Conservation (phyloP, 2,329 filamentous ascomycete genomes). For the Didymella segeticola region DNA sequence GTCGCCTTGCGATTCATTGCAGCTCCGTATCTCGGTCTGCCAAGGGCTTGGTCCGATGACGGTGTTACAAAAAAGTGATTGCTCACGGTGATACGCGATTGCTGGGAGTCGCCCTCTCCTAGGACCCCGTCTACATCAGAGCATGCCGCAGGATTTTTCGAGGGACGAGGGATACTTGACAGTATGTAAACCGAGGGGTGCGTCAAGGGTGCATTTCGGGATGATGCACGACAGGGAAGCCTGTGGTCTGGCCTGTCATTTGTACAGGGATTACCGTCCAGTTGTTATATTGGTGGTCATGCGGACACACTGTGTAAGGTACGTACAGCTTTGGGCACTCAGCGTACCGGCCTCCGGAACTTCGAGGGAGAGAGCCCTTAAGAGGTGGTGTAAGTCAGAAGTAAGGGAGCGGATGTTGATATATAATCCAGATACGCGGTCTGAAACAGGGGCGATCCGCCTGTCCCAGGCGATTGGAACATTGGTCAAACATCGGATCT, state of each 20-base stretch:
- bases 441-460: not conserved
- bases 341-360: not conserved
- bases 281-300: not conserved
- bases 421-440: not conserved
- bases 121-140: not conserved
- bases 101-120: not conserved
- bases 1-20: not conserved
- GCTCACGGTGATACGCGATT: not conserved
- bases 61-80: not conserved
- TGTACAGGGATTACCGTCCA: not conserved
- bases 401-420: not conserved
- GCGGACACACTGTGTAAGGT: too few relatives aligned
- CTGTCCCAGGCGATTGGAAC: not conserved
- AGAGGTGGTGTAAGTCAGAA: not conserved
- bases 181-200: not conserved
- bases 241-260: not conserved
- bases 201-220: not conserved
- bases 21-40: not conserved
- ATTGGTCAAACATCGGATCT: not conserved
- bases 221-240: not conserved
- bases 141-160: not conserved
- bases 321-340: too few relatives aligned
- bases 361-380: not conserved
- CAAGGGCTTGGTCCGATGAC: conserved; percentile 9
- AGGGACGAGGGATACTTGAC: not conserved